Conservation (phyloP, 495 filamentous ascomycete genomes). For the Annulohypoxylon bovei region DNA sequence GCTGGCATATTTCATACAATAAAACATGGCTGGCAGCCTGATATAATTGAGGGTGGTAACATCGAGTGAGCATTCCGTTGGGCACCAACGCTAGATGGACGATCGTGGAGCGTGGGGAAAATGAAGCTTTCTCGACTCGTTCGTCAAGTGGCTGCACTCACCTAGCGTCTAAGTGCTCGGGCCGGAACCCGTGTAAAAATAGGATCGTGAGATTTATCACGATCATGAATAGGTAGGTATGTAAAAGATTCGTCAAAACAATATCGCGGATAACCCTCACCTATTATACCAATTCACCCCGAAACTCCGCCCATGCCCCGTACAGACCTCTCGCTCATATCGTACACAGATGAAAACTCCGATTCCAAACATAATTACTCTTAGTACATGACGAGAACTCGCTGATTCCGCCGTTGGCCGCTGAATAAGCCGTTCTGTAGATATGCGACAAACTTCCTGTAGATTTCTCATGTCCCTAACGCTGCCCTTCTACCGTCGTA, state of each 20-base stretch:
- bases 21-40: conserved; percentile 29
- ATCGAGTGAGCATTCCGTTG: conserved; percentile 31
- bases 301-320: conserved; percentile 30
- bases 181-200: conserved; percentile 16
- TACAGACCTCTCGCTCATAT: conserved; percentile 28
- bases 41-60: conserved; percentile 31
- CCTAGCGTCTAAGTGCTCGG: conserved; percentile 19
- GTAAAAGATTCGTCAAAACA: conserved; percentile 28
- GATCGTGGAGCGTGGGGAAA: conserved; percentile 35
- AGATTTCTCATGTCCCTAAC: neutral
- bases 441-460: conserved; percentile 14
- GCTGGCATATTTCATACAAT: conserved; percentile 29
- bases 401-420: conserved; percentile 20
- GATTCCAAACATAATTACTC: conserved; percentile 6
- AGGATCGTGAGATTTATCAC: conserved; percentile 24
- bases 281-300: conserved; percentile 27
- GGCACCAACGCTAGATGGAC: conserved; percentile 40
- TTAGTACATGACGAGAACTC: conserved; percentile 18
- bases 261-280: conserved; percentile 20
- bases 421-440: conserved; percentile 36
- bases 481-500: neutral
- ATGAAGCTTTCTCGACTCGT: conserved; percentile 25
- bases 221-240: conserved; percentile 26
- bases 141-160: conserved; percentile 26
- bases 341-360: conserved; percentile 29